Conservation (phyloP, 176 grass and related monocot species). For the Bromus sterilis region DNA sequence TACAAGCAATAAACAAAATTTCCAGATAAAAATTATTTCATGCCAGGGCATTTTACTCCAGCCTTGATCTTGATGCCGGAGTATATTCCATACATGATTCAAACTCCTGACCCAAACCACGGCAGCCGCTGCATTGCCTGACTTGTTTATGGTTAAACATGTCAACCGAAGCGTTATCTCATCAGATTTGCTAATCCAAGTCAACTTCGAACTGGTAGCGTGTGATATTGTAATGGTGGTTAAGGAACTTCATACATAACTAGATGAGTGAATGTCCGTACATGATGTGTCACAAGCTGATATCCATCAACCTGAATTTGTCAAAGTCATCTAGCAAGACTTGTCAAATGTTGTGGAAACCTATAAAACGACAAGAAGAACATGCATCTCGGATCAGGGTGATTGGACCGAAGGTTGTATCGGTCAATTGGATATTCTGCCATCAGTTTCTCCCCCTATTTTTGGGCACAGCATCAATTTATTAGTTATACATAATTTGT, state of each 20-base stretch:
- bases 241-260: neutral
- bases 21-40: no score
- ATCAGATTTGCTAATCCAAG: neutral
- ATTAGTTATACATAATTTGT: no score
- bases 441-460: no score
- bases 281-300: neutral
- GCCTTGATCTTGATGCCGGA: neutral
- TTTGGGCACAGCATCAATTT: no score
- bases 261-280: neutral
- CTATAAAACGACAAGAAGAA: neutral
- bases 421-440: no score
- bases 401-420: no score
- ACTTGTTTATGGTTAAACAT: neutral
- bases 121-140: neutral
- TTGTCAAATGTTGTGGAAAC: neutral
- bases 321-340: neutral
- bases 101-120: neutral
- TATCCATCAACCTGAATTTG: neutral
- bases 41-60: neutral
- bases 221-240: neutral
- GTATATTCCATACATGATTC: neutral
- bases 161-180: neutral
- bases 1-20: no score
- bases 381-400: no score
- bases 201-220: neutral